Percentiles rank a stretch among this genome's conserved stretches.
Conservation (phyloP, 2,329 filamentous ascomycete genomes). For the Aspergillus amoenus region DNA sequence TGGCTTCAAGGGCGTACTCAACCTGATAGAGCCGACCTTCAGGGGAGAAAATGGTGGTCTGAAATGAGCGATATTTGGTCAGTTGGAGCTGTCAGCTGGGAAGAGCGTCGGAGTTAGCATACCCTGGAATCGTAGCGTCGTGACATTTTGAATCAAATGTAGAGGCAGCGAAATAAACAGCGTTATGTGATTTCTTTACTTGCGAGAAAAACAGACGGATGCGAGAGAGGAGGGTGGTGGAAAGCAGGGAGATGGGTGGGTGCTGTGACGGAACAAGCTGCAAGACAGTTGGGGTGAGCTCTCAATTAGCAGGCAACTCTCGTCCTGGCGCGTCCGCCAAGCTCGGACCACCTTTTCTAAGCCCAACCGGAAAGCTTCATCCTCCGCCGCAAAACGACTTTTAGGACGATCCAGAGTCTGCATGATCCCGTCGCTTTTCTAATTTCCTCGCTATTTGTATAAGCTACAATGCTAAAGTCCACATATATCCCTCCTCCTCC, state of each 20-base stretch:
- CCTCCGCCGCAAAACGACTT: background rate
- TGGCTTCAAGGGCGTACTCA: constrained; percentile 98
- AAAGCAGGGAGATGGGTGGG: constrained; percentile 10
- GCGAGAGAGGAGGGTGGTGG: constrained; percentile 5
- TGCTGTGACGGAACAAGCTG: constrained; percentile 18
- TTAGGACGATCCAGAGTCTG: background rate
- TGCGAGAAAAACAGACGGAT: background rate
- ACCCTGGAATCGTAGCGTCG: constrained; percentile 97
- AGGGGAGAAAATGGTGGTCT: constrained; percentile 99
- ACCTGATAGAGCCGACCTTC: constrained; percentile 98
- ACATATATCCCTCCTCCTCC: constrained; percentile 69
- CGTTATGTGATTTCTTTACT: constrained; percentile 4
- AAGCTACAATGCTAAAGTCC: constrained; percentile 65
- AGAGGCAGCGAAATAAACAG: constrained; percentile 12
- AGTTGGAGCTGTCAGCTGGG: constrained; percentile 32
- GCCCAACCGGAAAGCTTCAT: constrained; percentile 20
- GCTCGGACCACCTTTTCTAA: constrained; percentile 35
- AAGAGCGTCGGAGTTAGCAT: constrained; percentile 42
- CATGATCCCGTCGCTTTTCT: background rate
- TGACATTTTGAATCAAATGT: constrained; percentile 66
- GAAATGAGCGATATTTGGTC: constrained; percentile 34
- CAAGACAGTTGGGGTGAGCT: constrained; percentile 33
- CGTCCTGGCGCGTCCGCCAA: constrained; percentile 41
- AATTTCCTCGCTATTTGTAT: background rate
- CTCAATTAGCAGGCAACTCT: constrained; percentile 39